Base-by-base conservation (phyloP, 768 basidiomycete species). In the Panus rudis region DNA sequence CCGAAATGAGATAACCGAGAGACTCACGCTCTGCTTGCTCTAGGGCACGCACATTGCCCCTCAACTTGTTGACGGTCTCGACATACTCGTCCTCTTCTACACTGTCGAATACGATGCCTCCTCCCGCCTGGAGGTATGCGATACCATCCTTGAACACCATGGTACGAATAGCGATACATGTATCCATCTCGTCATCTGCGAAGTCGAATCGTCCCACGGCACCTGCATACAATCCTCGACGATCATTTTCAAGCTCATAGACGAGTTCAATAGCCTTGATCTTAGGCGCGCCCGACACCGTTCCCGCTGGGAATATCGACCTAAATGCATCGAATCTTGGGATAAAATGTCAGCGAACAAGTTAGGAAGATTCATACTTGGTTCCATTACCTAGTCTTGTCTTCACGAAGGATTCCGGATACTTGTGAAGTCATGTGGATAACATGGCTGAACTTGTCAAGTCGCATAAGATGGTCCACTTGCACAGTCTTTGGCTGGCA, bases 181-280 rank as follows among this genome's bases (percentile, higher is more conserved):
- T 96, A 62, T 99, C 96, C 86, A 98, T 91, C 57, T 84, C 84
- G 60, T 98, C 89, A 20, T 78, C 70, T 2, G 91, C 88, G 63
- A 98, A 97, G 63, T 98, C 93, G 62, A 93, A 98, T 41, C 92
- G 81, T n/a, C 96, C 96, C 13, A 98, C 92, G 2, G 91, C 96
- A 23, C 96, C 96, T 6, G 92, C 96, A 53, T 99, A 99, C 13
- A 97, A 84, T 20, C 93, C 93, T 27, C 96, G 78, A 20, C 81
- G 78, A 63, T 97, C 90, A 54, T 82, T 75, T 60, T 98, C 96
- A 38, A 97, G 65, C 16, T 78, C 79, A 4, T 82, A 82, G 22
- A 99, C 69, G 31, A 99, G 81, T 62, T 99, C 91, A 49, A 99
- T 90, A 1, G 96, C 96, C 61, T 94, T 96, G 64, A 99, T 93